Evolutionary conservation across 2,329 filamentous ascomycete species (phyloP).

Genomic region (Xylariaceae sp.): DNA sequence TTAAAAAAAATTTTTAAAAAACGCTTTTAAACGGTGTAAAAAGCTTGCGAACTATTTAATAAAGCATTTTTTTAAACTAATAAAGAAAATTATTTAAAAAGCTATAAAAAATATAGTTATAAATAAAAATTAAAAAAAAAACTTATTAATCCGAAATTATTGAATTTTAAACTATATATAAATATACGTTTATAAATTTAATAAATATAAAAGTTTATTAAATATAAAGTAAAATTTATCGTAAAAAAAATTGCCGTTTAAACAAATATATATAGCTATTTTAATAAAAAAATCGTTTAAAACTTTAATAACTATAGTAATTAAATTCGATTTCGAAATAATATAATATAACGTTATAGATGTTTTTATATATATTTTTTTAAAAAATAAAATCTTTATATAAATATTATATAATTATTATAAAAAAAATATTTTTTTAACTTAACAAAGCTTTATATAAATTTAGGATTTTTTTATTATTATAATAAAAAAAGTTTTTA

Average conservation of each 20-base stretch:
- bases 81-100: no score
- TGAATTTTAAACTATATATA: not conserved
- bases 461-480: no score
- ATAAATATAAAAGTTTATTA: not conserved
- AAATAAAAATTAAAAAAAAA: no score
- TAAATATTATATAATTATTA: not conserved
- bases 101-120: no score
- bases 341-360: not conserved
- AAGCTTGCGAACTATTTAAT: no score
- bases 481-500: not conserved
- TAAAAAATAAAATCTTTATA: not conserved
- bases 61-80: no score
- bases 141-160: no score
- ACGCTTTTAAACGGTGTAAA: no score
- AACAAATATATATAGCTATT: not conserved
- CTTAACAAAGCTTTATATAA: not conserved
- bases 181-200: not conserved
- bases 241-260: not conserved
- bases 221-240: not conserved
- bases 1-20: no score
- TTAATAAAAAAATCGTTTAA: not conserved
- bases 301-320: not conserved
- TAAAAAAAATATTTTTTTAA: not conserved
- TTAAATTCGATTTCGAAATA: not conserved
- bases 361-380: not conserved